These are phyloP conservation scores for Cladosporium sp. DNA, from an alignment of 2,329 filamentous ascomycete species.

Conservation along the genomic window DNA sequence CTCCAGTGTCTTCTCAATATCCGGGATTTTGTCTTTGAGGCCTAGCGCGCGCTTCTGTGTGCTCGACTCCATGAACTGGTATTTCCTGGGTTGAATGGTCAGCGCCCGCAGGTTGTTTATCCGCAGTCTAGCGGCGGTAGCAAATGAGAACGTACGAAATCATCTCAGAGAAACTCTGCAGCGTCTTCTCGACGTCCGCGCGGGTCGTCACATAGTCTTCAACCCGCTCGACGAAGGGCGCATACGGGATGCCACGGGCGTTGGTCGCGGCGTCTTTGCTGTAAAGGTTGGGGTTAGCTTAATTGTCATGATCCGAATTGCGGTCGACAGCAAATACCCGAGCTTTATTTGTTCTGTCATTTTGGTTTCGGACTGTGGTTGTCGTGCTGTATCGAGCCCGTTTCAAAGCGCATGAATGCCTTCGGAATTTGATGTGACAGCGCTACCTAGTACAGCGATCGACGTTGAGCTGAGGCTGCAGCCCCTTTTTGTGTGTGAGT, in stretches of 20 bases:
- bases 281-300: background rate
- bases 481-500: background rate
- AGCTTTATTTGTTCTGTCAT: constrained; percentile 6
- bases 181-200: constrained; percentile 70
- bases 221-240: constrained; percentile 80
- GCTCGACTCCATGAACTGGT: constrained; percentile 98
- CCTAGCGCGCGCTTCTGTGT: constrained; percentile 75
- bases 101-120: background rate
- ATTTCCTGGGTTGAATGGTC: constrained; percentile 61
- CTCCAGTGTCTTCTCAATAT: constrained; percentile 93
- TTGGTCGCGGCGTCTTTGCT: constrained; percentile 56
- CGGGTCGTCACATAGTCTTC: constrained; percentile 79
- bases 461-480: background rate
- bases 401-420: background rate
- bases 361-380: background rate
- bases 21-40: constrained; percentile 89
- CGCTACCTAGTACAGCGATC: background rate
- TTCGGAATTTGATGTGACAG: background rate
- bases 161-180: constrained; percentile 87
- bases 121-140: background rate
- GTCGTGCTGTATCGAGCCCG: background rate
- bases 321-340: background rate
- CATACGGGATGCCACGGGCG: constrained; percentile 73
- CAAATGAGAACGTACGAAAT: constrained; percentile 58
- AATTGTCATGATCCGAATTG: constrained; percentile 4